phyloP scores from a whole-genome alignment of 148 eudicot genomes.

The Pouteria glomerata region DNA sequence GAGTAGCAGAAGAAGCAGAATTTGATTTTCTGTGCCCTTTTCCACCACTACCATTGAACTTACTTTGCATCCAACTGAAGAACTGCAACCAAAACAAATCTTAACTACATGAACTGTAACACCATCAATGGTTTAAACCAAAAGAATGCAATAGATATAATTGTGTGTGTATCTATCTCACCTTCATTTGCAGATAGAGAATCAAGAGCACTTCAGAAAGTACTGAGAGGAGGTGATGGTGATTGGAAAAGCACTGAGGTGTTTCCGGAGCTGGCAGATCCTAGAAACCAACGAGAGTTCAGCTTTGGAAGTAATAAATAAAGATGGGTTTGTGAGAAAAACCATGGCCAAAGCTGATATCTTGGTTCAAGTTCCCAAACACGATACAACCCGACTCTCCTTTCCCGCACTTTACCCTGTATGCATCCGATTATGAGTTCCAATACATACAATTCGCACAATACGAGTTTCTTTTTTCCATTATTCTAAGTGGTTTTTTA shows the following conservation, averaged over 20 bases:
- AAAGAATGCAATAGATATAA: no score
- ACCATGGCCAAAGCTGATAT: no score
- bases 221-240: no score
- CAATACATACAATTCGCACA: no score
- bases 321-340: constrained; percentile 16
- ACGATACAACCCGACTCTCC: constrained; percentile 18
- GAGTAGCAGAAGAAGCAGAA: constrained; percentile 26
- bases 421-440: no score
- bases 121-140: no score
- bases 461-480: no score
- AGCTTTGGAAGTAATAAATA: constrained; percentile 24
- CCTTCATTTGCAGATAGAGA: constrained; percentile 41
- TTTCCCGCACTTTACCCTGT: no score
- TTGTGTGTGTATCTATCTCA: constrained; percentile 8
- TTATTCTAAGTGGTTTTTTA: no score
- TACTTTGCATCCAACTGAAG: constrained; percentile 92
- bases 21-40: constrained; percentile 43
- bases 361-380: constrained; percentile 67
- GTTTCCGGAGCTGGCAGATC: constrained; percentile 36
- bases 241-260: no score
- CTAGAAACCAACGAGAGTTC: constrained; percentile 41
- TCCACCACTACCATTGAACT: constrained; percentile 63
- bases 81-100: constrained; percentile 62
- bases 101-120: background rate
- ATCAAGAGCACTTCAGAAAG: background rate